Percentiles rank a stretch among this genome's conserved stretches.
These are phyloP conservation scores for Ophiocordyceps camponoti-floridani DNA, from an alignment of 2,329 filamentous ascomycete species.

Conservation along the genomic window DNA sequence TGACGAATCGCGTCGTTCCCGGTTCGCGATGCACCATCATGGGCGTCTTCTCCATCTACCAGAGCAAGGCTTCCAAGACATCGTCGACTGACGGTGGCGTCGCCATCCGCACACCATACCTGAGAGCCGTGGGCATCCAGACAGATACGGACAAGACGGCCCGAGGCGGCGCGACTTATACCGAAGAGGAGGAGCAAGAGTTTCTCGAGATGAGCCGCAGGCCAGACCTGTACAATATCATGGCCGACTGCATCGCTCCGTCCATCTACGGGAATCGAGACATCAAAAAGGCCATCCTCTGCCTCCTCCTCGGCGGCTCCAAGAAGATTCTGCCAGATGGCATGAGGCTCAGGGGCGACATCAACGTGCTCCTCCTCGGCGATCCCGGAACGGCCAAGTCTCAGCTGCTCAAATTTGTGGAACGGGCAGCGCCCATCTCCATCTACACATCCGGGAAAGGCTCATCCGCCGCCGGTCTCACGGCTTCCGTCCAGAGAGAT, in stretches of 20 bases:
- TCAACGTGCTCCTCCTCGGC: slow-evolving; percentile 91
- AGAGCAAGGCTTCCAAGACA: slow-evolving; percentile 73
- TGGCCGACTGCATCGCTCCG: slow-evolving; percentile 84
- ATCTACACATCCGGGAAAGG: slow-evolving; percentile 99
- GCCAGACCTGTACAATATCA: slow-evolving; percentile 80
- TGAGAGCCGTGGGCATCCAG: slow-evolving; percentile 82
- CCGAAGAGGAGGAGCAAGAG: slow-evolving; percentile 93
- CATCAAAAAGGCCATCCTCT: slow-evolving; percentile 95
- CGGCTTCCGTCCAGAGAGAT: slow-evolving; percentile 89
- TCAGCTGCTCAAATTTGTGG: slow-evolving; percentile 90
- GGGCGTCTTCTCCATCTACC: slow-evolving; percentile 96
- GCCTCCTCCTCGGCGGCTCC: slow-evolving; percentile 79
- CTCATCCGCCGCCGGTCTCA: slow-evolving; percentile 91
- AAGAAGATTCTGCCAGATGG: slow-evolving; percentile 97
- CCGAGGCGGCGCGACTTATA: slow-evolving; percentile 69
- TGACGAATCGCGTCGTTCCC: slow-evolving; percentile 89
- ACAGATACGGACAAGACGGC: slow-evolving; percentile 79
- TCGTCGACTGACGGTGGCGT: slow-evolving; percentile 61
- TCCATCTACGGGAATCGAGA: slow-evolving; percentile 93
- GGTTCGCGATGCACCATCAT: slow-evolving; percentile 89
- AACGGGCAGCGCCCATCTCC: slow-evolving; percentile 87
- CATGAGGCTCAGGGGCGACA: slow-evolving; percentile 94
- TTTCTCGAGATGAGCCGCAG: slow-evolving; percentile 80
- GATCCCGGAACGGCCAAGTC: slow-evolving; percentile 98
- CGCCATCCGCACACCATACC: slow-evolving; percentile 86